Evolutionary conservation across 176 grass and related monocot species (phyloP), one percentile per base, ranked within the genome.

Genomic region (Avena insularis): DNA sequence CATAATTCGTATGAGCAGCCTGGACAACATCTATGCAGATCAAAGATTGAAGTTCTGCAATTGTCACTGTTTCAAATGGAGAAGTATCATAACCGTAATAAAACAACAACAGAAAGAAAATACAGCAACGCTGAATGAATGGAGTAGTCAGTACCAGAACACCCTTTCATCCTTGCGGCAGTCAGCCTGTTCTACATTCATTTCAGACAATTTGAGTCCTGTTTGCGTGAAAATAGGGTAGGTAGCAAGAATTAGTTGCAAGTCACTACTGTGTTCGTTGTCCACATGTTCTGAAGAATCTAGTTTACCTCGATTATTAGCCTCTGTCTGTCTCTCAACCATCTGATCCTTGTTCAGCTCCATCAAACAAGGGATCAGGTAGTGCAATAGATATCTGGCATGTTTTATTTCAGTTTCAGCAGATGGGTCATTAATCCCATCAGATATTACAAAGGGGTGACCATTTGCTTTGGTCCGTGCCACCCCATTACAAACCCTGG

Each of bases 1-100:
- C 94, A 97, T 61, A 97, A 64, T 67, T 97, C 94, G n/a, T 89
- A 97, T 8, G 80, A 76, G 59, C 94, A 97, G 19, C 20, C 78
- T 63, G 83, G 35, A 68, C 94, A 97, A 47, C 88, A 89, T 92
- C 94, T 88, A 54, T 97, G 92, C 20, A 97, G 79, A 79, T 97
- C 92, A 81, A 89, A 80, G 75, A 97, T 97, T 74, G 90, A 94
- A 50, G 94, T 97, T 64, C 53, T 66, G 69, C 94, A 97, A 80
- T 90, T 84, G 87, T 97, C 78, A 85, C 92, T 96, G 87, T 23
- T 53, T 63, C 17, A 75, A 38, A 83, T 74, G 58, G 45, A 85
- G 50, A 87, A 70, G 2, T 75, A 84, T 46, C 21, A 83, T 5
- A 71, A 33, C 16, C 77, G 56, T 63, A 63, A 87, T 50, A 10